Base-by-base conservation (phyloP, 169 alveolate species). In the Plasmodium fragile region DNA sequence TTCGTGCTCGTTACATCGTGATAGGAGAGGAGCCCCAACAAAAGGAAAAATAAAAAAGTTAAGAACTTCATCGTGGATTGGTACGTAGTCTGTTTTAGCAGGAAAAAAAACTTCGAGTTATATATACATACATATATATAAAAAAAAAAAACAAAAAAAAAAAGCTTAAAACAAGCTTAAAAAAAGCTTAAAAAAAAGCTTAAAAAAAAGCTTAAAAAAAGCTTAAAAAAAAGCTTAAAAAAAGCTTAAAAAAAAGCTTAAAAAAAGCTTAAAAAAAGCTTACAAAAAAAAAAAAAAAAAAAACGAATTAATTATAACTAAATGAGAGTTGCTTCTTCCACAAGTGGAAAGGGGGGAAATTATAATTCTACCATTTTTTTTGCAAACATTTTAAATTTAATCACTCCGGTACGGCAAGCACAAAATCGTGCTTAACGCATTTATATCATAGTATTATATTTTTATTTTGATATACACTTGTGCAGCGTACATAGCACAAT, bases 31-130 rank as follows among this genome's bases (percentile, higher is more conserved):
- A 87, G 49, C 22, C 34, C 70, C 45, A 78, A n/a, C 25, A 87
- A 3, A 78, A 34, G 49, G 53, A 87, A 18, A 34, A 53, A 36
- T 7, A 77, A 70, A 22, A 41, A 13, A 11, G 81, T 34, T 87
- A 87, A 77, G 34, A 13, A 52, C 93, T 52, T 84, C 93, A 73
- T 84, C 45, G 78, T 84, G 72, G 73, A 69, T 65, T 69, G 45
- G 22, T 22, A 18, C 39, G 34, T 28, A 79, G 59, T 36, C 28
- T 16, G 49, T 75, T 18, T 36, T 36, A 8, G 83, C 28, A 30
- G 32, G 30, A 16, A 39, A 49, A 30, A 78, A 78, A 11, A 0
- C 4, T 8, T 1, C 45, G 45, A n/a, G n/a, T n/a, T n/a, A n/a
- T n/a, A n/a, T n/a, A n/a, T n/a, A n/a, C n/a, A n/a, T n/a, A n/a